A percentile compares a stretch with the other conserved stretches of the same genome.
These are phyloP conservation scores for Aspergillus awamori DNA, from an alignment of 2,329 filamentous ascomycete genomes.

Conservation along the genomic window DNA sequence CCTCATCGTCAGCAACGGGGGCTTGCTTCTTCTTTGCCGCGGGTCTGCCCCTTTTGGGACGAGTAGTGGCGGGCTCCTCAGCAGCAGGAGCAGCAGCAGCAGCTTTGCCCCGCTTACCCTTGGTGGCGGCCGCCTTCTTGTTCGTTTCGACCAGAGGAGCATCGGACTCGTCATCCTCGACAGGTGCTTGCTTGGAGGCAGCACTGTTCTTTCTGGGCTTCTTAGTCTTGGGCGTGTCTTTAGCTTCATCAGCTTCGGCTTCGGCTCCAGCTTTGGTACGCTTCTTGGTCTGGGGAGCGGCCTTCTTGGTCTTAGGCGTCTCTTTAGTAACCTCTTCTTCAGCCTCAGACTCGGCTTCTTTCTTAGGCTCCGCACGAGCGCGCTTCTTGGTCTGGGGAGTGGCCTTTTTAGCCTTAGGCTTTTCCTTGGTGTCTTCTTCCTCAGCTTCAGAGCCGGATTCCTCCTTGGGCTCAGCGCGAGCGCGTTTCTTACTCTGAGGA, in stretches of 20 bases:
- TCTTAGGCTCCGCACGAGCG: slow-evolving; percentile 17
- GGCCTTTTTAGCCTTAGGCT: slow-evolving; percentile 13
- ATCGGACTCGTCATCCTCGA: slow-evolving; percentile 12
- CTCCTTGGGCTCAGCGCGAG: background rate
- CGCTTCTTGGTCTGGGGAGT: slow-evolving; percentile 19
- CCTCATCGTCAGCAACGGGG: slow-evolving; percentile 14
- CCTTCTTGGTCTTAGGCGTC: slow-evolving; percentile 21
- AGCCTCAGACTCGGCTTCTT: slow-evolving; percentile 15
- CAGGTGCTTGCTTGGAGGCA: slow-evolving; percentile 13
- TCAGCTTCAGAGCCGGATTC: background rate
- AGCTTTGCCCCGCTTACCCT: slow-evolving; percentile 11
- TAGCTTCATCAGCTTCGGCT: slow-evolving; percentile 11
- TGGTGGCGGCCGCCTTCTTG: slow-evolving; percentile 28
- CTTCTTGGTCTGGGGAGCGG: slow-evolving; percentile 15
- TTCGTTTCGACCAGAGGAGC: slow-evolving; percentile 11
- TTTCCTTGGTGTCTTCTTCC: background rate
- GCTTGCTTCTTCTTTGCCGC: slow-evolving; percentile 10
- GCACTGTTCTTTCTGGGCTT: slow-evolving; percentile 16
- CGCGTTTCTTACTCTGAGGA: background rate
- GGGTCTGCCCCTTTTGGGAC: background rate
- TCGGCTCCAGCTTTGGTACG: background rate
- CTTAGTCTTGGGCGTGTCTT: slow-evolving; percentile 21
- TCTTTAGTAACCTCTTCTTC: background rate
- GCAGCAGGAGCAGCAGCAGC: slow-evolving; percentile 8
- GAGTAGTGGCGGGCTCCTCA: slow-evolving; percentile 9